These are phyloP conservation scores for Xerophyta viscosa DNA, from an alignment of 106 monocot genomes.

Conservation along the genomic window DNA sequence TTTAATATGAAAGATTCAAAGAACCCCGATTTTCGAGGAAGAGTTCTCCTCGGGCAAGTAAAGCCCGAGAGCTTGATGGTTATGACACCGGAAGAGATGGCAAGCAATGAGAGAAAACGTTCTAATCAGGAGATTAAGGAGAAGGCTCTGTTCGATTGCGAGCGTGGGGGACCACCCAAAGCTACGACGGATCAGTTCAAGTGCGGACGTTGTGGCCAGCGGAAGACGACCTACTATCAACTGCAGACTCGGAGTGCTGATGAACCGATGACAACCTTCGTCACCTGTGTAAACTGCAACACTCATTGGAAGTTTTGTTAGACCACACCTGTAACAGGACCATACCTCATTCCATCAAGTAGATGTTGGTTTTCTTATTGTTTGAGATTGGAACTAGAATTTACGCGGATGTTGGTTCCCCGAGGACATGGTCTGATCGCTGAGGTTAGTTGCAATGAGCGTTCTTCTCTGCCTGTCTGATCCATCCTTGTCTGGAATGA, in stretches of 20 bases:
- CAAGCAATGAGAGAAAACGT: conserved; percentile 69
- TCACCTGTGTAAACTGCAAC: conserved; percentile 78
- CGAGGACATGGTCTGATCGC: too few relatives aligned
- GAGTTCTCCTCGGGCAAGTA: conserved; percentile 71
- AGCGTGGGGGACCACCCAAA: conserved; percentile 55
- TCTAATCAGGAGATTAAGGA: conserved; percentile 79
- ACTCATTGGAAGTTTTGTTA: conserved; percentile 81
- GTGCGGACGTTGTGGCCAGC: conserved; percentile 72
- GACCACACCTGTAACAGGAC: neutral
- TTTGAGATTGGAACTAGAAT: too few relatives aligned
- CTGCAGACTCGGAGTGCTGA: conserved; percentile 61
- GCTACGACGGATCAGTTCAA: conserved; percentile 95
- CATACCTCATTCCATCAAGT: neutral
- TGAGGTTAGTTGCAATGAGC: too few relatives aligned
- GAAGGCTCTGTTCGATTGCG: conserved; percentile 81
- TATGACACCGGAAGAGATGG: conserved; percentile 88
- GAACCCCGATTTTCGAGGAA: conserved; percentile 84
- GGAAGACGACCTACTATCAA: conserved; percentile 70
- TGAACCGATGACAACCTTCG: conserved; percentile 73
- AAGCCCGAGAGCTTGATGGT: conserved; percentile 37
- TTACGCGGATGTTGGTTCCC: too few relatives aligned
- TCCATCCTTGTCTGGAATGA: too few relatives aligned
- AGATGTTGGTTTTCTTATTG: neutral
- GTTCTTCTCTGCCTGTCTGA: too few relatives aligned
- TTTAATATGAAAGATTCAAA: conserved; percentile 87